These are phyloP conservation scores for Ogataea parapolymorpha DNA, from an alignment of 805 yeast genomes.

Conservation along the genomic window DNA sequence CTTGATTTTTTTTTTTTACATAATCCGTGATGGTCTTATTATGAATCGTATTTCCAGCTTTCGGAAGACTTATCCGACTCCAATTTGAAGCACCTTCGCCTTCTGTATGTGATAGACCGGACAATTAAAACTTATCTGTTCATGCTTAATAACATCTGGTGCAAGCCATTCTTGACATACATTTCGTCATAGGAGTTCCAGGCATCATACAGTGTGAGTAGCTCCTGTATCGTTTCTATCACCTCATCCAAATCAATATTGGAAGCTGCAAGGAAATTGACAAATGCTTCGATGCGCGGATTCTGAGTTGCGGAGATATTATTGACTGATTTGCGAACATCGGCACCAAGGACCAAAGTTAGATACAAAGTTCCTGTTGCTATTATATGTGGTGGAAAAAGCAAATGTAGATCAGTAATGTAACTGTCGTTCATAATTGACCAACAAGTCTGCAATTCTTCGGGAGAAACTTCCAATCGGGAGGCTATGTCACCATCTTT, in stretches of 20 bases:
- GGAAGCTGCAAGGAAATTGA: conserved; percentile 67
- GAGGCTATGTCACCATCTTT: conserved; percentile 29
- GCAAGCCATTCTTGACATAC: conserved; percentile 47
- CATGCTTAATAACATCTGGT: conserved; percentile 30
- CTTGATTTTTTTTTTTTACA: conserved; percentile 2
- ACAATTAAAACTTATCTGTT: conserved; percentile 8
- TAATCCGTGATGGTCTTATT: background rate
- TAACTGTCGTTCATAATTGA: conserved; percentile 85
- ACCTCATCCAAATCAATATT: conserved; percentile 76
- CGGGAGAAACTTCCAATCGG: conserved; percentile 41
- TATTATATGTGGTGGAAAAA: conserved; percentile 86
- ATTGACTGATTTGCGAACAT: conserved; percentile 13
- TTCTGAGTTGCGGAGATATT: conserved; percentile 3
- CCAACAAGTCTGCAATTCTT: conserved; percentile 85
- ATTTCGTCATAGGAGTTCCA: conserved; percentile 87
- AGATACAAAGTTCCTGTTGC: conserved; percentile 82
- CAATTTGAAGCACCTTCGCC: background rate
- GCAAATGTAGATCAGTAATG: conserved; percentile 77
- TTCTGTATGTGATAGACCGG: background rate
- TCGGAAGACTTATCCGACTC: conserved; percentile 1
- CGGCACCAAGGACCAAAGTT: conserved; percentile 57
- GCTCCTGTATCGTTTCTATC: conserved; percentile 79
- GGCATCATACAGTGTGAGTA: conserved; percentile 72
- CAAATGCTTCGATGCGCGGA: conserved; percentile 51
- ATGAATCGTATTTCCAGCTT: background rate